Base-by-base conservation (phyloP, 2,329 filamentous ascomycete species). In the Chaetomium olivaceum region DNA sequence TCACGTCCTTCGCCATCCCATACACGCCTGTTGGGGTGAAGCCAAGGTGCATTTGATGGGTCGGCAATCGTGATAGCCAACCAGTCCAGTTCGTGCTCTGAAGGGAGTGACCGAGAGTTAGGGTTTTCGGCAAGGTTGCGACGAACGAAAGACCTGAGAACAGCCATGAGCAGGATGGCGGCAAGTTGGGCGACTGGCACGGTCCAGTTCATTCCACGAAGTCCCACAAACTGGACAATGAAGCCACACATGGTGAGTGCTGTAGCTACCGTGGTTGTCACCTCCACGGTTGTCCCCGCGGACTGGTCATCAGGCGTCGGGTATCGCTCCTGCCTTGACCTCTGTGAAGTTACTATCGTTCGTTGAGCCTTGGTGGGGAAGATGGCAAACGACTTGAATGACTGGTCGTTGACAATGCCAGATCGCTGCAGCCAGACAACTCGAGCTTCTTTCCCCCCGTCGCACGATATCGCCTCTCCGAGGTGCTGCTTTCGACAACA, bases 371-470 rank as follows among this genome's bases (percentile, higher is more conserved):
- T 39, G 36, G 36, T 39, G 14, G 33, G 55, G 21, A 58, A 43
- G 14, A 58, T 58, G 12, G 33, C 55, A 43, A 58, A 58, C 14
- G 33, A 58, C 36, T 46, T 19, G 14, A 58, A 58, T 1, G 33
- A 2, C 55, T 58, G 55, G 16, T 58, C 55, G 55, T 58, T 58
- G 2, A 58, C 33, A 4, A 19, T 58, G 14, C 55, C 55, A 1
- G 33, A 58, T 27, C 23, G n/a, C 36, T 58, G 55, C 55, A 58
- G 21, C 55, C 55, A 58, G 33, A 58, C 55, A 16, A 58, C 21
- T 7, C 55, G 55, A 29, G 33, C 55, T 12, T 58, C 33, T 16
- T 27, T 46, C 11, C 23, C 21, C 3, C 12, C 12, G 5, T 21
- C 7, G 55, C 19, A 25, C 9, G 36, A 21, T 46, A 58, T 43